phyloP scores from a whole-genome alignment of 805 yeast genomes.

The Spathaspora gorwiae region DNA sequence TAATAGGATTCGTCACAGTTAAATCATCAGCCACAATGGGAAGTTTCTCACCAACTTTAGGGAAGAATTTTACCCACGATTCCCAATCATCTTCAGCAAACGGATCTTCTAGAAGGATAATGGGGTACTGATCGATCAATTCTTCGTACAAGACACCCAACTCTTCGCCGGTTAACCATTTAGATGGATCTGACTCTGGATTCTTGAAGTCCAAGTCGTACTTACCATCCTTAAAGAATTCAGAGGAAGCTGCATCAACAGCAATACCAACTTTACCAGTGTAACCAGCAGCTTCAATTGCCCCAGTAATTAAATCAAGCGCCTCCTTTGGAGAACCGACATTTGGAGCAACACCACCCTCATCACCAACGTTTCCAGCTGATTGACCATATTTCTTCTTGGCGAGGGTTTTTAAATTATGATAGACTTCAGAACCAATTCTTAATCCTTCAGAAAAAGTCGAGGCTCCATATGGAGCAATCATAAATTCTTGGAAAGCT shows the following conservation, averaged over 20 bases:
- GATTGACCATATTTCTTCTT: constrained; percentile 95
- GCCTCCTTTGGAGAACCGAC: constrained; percentile 95
- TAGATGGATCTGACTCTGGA: constrained; percentile 84
- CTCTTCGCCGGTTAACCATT: constrained; percentile 87
- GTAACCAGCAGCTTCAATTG: constrained; percentile 94
- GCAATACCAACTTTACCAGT: constrained; percentile 89
- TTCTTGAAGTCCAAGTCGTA: constrained; percentile 99
- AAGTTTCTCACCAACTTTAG: constrained; percentile 57
- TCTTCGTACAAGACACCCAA: constrained; percentile 79
- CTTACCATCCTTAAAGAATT: constrained; percentile 94
- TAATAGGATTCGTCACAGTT: constrained; percentile 95
- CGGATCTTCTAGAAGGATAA: constrained; percentile 97
- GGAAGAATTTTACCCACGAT: constrained; percentile 88
- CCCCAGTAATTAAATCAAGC: constrained; percentile 82
- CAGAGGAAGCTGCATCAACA: constrained; percentile 95
- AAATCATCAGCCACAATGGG: constrained; percentile 98
- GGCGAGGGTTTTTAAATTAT: constrained; percentile 86
- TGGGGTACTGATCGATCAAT: constrained; percentile 88
- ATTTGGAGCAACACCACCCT: constrained; percentile 99
- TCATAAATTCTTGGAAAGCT: constrained; percentile 99
- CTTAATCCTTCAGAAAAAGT: constrained; percentile 93
- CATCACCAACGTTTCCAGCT: constrained; percentile 99
- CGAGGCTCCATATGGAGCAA: constrained; percentile 90
- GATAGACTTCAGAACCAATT: constrained; percentile 98
- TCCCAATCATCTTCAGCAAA: constrained; percentile 99